A percentile compares a stretch with the other conserved stretches of the same genome.
Evolutionary conservation across 352 stramenopile species (phyloP).

Genomic region (Pythium chondricola): DNA sequence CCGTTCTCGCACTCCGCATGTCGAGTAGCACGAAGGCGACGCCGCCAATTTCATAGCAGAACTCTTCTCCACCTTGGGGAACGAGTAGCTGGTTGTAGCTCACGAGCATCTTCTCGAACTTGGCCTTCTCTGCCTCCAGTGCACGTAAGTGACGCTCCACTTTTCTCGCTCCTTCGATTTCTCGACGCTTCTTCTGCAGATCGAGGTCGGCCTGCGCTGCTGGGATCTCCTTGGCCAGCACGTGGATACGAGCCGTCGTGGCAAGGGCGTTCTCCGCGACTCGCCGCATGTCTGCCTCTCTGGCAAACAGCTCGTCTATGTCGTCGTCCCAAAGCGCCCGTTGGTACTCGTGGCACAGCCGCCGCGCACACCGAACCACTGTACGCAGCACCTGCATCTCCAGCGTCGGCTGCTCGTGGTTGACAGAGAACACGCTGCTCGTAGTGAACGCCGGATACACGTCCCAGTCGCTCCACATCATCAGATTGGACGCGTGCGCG

Average conservation of each 20-base stretch:
- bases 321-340: slow-evolving; percentile 68
- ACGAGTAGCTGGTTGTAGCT: slow-evolving; percentile 57
- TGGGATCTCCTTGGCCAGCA: slow-evolving; percentile 33
- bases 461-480: slow-evolving; percentile 77
- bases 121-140: slow-evolving; percentile 43
- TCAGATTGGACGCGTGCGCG: slow-evolving; percentile 63
- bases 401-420: slow-evolving; percentile 57
- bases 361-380: slow-evolving; percentile 48
- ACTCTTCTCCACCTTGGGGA: slow-evolving; percentile 61
- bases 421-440: slow-evolving; percentile 38
- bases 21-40: slow-evolving; percentile 62
- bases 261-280: slow-evolving; percentile 46
- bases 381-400: slow-evolving; percentile 76
- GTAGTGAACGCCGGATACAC: slow-evolving; percentile 66
- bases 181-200: slow-evolving; percentile 54
- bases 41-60: slow-evolving; percentile 29
- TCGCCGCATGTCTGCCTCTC: slow-evolving; percentile 19
- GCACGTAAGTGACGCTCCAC: slow-evolving; percentile 51
- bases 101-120: slow-evolving; percentile 42
- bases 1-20: slow-evolving; percentile 41
- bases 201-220: slow-evolving; percentile 33
- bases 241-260: slow-evolving; percentile 38
- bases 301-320: slow-evolving; percentile 33
- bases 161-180: slow-evolving; percentile 53
- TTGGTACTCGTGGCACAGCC: slow-evolving; percentile 76